These are phyloP conservation scores for Somion occarium DNA, from an alignment of 1,284 basidiomycete species.

Conservation along the genomic window DNA sequence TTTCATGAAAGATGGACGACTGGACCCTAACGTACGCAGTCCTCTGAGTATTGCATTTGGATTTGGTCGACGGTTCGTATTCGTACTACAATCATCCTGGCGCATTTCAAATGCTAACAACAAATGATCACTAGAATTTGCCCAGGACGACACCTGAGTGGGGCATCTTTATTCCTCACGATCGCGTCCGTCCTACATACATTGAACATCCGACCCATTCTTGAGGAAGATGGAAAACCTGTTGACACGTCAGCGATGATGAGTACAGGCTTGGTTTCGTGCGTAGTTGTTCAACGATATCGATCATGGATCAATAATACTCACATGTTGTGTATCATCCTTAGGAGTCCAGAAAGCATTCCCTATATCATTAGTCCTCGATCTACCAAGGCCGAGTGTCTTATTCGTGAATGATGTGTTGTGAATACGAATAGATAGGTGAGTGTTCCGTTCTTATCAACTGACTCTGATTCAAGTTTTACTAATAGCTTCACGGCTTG, in stretches of 20 bases:
- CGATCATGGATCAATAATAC: background rate
- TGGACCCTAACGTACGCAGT: slow-evolving; percentile 2
- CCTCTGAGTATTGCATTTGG: slow-evolving; percentile 8
- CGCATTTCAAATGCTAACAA: background rate
- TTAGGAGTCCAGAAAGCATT: background rate
- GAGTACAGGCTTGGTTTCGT: background rate
- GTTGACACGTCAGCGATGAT: background rate
- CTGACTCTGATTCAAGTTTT: too few species aligned
- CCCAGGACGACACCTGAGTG: slow-evolving; percentile 1
- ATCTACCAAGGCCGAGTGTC: background rate
- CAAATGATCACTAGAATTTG: background rate
- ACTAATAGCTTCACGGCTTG: too few species aligned
- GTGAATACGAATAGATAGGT: too few species aligned
- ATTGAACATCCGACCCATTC: background rate
- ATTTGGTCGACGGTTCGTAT: slow-evolving; percentile 9
- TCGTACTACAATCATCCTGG: background rate
- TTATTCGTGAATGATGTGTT: slow-evolving; percentile 3
- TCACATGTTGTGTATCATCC: background rate
- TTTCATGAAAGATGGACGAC: slow-evolving; percentile 3
- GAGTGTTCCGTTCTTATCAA: too few species aligned
- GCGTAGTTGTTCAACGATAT: background rate
- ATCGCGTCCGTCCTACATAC: slow-evolving; percentile 5
- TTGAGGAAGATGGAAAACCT: background rate
- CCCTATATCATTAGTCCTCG: slow-evolving; percentile 3
- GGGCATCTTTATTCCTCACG: background rate